These are phyloP conservation scores for Discostella stelligeroides DNA, from an alignment of 108 stramenopile species.

Conservation along the genomic window DNA sequence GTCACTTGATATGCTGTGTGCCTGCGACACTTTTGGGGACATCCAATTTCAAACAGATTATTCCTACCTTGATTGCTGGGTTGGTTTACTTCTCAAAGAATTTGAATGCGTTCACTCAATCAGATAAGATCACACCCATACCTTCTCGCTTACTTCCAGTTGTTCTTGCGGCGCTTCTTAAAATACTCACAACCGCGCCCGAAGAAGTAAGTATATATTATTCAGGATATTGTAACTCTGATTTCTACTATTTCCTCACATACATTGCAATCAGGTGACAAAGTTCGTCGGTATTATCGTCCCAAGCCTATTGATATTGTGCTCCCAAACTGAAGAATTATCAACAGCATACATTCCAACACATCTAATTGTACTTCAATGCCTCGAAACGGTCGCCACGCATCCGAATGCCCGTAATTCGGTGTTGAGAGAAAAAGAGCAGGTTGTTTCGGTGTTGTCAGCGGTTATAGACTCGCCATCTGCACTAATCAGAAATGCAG, in stretches of 20 bases:
- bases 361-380: conserved; percentile 38
- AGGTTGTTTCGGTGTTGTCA: conserved; percentile 35
- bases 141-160: conserved; percentile 17
- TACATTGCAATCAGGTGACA: conserved; percentile 21
- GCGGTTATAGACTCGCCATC: conserved; percentile 43
- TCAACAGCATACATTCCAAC: conserved; percentile 32
- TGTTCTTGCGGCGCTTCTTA: conserved; percentile 39
- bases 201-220: conserved; percentile 33
- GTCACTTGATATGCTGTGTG: conserved; percentile 37
- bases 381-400: conserved; percentile 38
- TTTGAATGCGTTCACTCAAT: conserved; percentile 15
- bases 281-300: conserved; percentile 43
- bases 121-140: conserved; percentile 14
- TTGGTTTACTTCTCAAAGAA: conserved; percentile 49
- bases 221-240: no score
- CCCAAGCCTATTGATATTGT: conserved; percentile 41
- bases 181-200: conserved; percentile 31
- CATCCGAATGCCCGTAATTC: conserved; percentile 24
- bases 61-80: conserved; percentile 42
- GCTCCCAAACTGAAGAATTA: conserved; percentile 3
- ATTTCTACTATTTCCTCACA: no score
- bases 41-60: conserved; percentile 28
- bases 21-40: conserved; percentile 35
- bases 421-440: conserved; percentile 43
- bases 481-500: conserved; percentile 32